Evolutionary conservation across 805 yeast species (phyloP), one percentile per base, ranked within the genome.

Genomic region (Sugiyamaella qingdaonensis): DNA sequence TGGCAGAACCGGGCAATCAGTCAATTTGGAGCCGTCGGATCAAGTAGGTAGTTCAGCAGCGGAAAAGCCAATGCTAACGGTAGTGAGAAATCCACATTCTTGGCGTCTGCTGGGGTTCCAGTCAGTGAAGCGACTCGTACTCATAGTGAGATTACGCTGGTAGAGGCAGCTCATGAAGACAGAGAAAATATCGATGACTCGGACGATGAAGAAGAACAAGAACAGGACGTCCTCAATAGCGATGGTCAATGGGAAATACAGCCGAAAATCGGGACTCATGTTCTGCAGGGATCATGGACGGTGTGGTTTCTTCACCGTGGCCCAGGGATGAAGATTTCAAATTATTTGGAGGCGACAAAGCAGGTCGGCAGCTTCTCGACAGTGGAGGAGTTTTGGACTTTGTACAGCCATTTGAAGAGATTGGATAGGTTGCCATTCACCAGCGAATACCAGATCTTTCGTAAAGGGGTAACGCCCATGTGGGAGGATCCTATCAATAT

Each of bases 341-440:
- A 64, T 49, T 64, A 62, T 47, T 55, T 61, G 27, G 51, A 57
- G 19, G 62, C 67, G 10, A 64, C 68, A 4, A 88, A 88, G 73
- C 92, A 95, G 45, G 91, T 90, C 49, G 88, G 87, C 63, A 80
- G 90, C 18, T 90, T 91, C 67, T 79, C 82, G 53, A 84, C 96
- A 18, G 96, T 90, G 48, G 97, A 91, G 74, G 96, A 90, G 70
- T 91, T 91, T 73, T 91, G 97, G 97, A 96, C 96, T n/a, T 81
- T 91, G 59, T 86, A 82, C 75, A 86, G 88, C 67, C 88, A 94
- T 39, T 49, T 64, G 48, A 46, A 57, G 7, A 57, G 61, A 10
- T 50, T 62, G 14, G 60, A 61, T 52, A 52, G 55, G 44, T 54
- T 64, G 33, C 59, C 63, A 9, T 59, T 61, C 46, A 61, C 63